These are phyloP conservation scores for Hypoxylon rubiginosum DNA, from an alignment of 2,329 filamentous ascomycete species.

Conservation along the genomic window DNA sequence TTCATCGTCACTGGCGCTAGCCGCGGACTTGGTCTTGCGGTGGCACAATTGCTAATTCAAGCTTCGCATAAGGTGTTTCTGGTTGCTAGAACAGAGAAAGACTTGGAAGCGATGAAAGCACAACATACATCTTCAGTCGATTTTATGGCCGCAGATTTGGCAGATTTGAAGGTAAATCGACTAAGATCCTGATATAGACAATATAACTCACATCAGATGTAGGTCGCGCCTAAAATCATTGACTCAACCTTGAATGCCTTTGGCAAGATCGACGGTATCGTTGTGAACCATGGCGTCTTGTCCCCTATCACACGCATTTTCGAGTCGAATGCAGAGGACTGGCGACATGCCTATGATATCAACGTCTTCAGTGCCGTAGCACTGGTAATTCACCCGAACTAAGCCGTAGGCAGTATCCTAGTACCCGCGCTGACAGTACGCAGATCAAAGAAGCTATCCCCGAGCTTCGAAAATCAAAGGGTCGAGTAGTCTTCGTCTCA, in stretches of 20 bases:
- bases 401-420: not conserved
- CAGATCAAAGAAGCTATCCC: constrained; percentile 80
- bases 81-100: constrained; percentile 66
- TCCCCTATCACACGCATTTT: constrained; percentile 80
- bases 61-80: constrained; percentile 70
- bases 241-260: constrained; percentile 76
- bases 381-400: constrained; percentile 68
- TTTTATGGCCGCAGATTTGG: constrained; percentile 68
- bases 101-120: constrained; percentile 65
- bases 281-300: constrained; percentile 89
- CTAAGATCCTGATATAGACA: not conserved
- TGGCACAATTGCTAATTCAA: constrained; percentile 65
- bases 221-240: constrained; percentile 73
- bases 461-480: constrained; percentile 75
- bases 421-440: constrained; percentile 46
- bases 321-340: constrained; percentile 77
- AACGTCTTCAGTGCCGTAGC: constrained; percentile 89
- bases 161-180: constrained; percentile 62
- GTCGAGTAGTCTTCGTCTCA: constrained; percentile 82
- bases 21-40: constrained; percentile 71
- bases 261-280: constrained; percentile 80
- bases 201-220: constrained; percentile 23
- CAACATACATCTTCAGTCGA: constrained; percentile 67
- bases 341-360: constrained; percentile 81
- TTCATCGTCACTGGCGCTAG: constrained; percentile 78